phyloP scores from a whole-genome alignment of 2,329 filamentous ascomycete species.

The Fusarium incarnatum region DNA sequence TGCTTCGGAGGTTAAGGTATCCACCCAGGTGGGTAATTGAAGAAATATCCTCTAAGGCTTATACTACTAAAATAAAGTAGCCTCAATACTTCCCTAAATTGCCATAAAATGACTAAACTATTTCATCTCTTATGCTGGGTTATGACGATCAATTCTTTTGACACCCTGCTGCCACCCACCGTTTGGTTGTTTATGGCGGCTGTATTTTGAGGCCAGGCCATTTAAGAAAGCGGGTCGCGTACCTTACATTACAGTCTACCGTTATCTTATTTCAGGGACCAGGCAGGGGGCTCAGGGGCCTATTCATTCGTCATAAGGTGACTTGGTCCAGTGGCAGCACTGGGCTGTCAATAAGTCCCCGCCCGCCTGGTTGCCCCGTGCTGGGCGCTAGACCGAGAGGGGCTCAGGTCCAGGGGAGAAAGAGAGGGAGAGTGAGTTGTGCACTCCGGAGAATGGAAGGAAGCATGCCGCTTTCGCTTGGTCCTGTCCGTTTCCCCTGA shows the following conservation, averaged over 20 bases:
- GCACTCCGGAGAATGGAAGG: constrained; percentile 3
- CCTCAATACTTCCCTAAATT: no score
- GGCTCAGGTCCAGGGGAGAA: constrained; percentile 30
- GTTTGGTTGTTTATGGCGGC: constrained; percentile 16
- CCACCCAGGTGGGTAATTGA: neutral
- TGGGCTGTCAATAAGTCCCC: constrained; percentile 21
- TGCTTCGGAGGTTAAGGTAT: constrained; percentile 19
- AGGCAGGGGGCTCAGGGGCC: constrained; percentile 18
- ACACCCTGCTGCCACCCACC: no score
- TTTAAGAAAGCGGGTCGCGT: constrained; percentile 23
- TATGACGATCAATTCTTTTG: no score
- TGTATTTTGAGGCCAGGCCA: constrained; percentile 31
- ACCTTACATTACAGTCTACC: constrained; percentile 32
- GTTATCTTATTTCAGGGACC: constrained; percentile 41
- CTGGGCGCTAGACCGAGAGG: constrained; percentile 38
- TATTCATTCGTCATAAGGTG: constrained; percentile 19
- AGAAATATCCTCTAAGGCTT: no score
- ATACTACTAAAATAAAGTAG: no score
- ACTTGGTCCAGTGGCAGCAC: neutral
- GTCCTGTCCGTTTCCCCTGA: constrained; percentile 42
- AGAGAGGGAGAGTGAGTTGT: neutral
- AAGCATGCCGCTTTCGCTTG: constrained; percentile 24
- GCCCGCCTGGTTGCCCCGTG: constrained; percentile 39
- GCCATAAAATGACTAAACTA: no score
- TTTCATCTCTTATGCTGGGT: no score